Evolutionary conservation across 2,329 filamentous ascomycete species (phyloP).

Genomic region (Epichloe baconii): DNA sequence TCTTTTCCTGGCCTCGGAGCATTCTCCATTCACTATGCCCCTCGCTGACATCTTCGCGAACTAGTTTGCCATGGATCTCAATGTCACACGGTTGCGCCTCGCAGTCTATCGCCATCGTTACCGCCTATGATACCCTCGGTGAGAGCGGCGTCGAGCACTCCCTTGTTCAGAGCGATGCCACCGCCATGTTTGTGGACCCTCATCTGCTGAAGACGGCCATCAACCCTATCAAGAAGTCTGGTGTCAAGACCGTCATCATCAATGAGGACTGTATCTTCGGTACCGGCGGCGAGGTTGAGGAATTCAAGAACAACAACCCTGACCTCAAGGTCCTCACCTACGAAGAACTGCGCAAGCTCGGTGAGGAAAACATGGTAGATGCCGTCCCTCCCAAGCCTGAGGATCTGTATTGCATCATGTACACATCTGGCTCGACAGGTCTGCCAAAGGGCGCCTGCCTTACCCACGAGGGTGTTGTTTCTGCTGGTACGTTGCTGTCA

Average conservation of each 20-base stretch:
- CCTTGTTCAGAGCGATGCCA: constrained; percentile 65
- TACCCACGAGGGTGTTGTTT: constrained; percentile 67
- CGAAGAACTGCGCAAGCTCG: constrained; percentile 41
- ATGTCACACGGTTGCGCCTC: constrained; percentile 66
- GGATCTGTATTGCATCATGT: constrained; percentile 75
- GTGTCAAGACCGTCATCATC: constrained; percentile 48
- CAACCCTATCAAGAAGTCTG: constrained; percentile 41
- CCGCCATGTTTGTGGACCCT: constrained; percentile 78
- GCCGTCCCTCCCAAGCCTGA: constrained; percentile 58
- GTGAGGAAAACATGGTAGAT: constrained; percentile 56
- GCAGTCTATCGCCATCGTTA: constrained; percentile 84
- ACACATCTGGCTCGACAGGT: constrained; percentile 82
- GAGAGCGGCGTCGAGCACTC: constrained; percentile 77
- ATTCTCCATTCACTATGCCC: not conserved
- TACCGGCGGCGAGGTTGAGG: constrained; percentile 36
- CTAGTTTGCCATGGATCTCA: constrained; percentile 68
- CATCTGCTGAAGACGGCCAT: constrained; percentile 53
- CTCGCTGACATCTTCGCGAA: not conserved
- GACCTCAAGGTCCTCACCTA: constrained; percentile 40
- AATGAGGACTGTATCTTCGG: constrained; percentile 44
- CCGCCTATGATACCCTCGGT: constrained; percentile 87
- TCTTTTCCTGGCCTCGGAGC: not conserved
- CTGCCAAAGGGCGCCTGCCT: constrained; percentile 80
- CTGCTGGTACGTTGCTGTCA: constrained; percentile 38
- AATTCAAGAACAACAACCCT: constrained; percentile 43